Percentiles rank a stretch among this genome's conserved stretches.
phyloP scores from a whole-genome alignment of 1,284 basidiomycete species.

The Austroboletus rostrupii region DNA sequence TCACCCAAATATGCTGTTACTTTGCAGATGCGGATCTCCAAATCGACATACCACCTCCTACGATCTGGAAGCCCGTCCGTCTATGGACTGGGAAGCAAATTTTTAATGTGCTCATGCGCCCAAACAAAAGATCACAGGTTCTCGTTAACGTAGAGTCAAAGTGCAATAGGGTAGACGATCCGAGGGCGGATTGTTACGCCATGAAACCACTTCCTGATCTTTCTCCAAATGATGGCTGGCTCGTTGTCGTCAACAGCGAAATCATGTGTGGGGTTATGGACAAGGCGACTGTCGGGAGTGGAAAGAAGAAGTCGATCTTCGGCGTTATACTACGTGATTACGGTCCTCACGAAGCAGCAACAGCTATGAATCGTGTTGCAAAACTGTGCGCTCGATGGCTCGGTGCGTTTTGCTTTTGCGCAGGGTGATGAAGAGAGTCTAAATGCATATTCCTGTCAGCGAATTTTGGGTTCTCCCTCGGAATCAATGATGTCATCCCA shows the following conservation, averaged over 20 bases:
- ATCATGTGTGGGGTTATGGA: constrained; percentile 99
- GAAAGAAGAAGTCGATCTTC: constrained; percentile 99
- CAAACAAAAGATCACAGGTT: constrained; percentile 82
- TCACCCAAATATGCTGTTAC: constrained; percentile 96
- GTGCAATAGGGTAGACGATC: constrained; percentile 91
- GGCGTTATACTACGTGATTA: constrained; percentile 98
- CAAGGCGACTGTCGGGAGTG: constrained; percentile 96
- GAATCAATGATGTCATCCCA: constrained; percentile 98
- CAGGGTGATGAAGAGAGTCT: not conserved
- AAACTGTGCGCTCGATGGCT: constrained; percentile 96
- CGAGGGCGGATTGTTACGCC: constrained; percentile 59
- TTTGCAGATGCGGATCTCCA: constrained; percentile 88
- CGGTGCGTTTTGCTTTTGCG: constrained; percentile 44
- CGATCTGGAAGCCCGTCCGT: constrained; percentile 89
- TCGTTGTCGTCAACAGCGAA: constrained; percentile 96
- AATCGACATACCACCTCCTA: constrained; percentile 94
- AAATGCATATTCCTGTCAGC: constrained; percentile 43
- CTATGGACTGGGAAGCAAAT: constrained; percentile 99
- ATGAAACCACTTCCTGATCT: constrained; percentile 76
- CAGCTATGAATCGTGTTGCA: constrained; percentile 94
- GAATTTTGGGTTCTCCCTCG: constrained; percentile 96
- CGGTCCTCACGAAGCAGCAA: constrained; percentile 90
- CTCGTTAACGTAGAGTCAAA: constrained; percentile 96
- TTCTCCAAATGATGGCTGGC: constrained; percentile 96
- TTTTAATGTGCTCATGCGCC: constrained; percentile 95